Evolutionary conservation across 345 rosid genomes (phyloP).

Genomic region (Cardamine chenopodiifolia): DNA sequence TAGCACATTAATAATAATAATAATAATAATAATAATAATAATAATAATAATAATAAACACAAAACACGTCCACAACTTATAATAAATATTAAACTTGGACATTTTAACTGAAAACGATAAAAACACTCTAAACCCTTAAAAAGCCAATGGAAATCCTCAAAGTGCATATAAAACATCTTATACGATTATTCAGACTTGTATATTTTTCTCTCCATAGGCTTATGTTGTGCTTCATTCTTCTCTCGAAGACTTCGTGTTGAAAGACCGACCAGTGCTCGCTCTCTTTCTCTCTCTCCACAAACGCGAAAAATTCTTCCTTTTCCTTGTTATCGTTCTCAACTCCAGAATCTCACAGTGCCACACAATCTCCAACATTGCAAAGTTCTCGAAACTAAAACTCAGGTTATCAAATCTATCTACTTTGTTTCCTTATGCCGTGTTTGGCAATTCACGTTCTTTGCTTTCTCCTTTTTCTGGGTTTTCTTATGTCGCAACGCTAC

Average conservation of each 20-base stretch:
- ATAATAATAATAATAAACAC: background rate
- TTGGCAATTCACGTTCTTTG: constrained; percentile 44
- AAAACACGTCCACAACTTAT: constrained; percentile 19
- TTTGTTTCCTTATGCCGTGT: constrained; percentile 32
- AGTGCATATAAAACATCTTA: constrained; percentile 18
- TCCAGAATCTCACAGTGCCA: constrained; percentile 28
- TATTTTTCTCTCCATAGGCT: constrained; percentile 9
- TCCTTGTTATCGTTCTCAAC: constrained; percentile 22
- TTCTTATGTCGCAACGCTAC: constrained; percentile 28
- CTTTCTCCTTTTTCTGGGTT: constrained; percentile 36
- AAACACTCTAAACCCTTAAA: constrained; percentile 21
- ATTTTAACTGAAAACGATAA: constrained; percentile 31
- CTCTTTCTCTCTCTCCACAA: constrained; percentile 22
- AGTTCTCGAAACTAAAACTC: background rate
- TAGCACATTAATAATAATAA: background rate
- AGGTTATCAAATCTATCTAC: constrained; percentile 43
- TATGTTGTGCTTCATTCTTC: constrained; percentile 22
- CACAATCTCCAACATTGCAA: constrained; percentile 42
- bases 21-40: background rate
- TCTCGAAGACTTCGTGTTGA: constrained; percentile 46
- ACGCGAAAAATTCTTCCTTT: constrained; percentile 25
- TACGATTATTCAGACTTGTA: constrained; percentile 16
- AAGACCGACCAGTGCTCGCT: constrained; percentile 43
- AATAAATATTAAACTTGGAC: background rate
- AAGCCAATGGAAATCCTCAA: constrained; percentile 20